A percentile compares a stretch with the other conserved stretches of the same genome.
Evolutionary conservation across 2,329 filamentous ascomycete species (phyloP).

Genomic region (Rhynchosporium agropyri): DNA sequence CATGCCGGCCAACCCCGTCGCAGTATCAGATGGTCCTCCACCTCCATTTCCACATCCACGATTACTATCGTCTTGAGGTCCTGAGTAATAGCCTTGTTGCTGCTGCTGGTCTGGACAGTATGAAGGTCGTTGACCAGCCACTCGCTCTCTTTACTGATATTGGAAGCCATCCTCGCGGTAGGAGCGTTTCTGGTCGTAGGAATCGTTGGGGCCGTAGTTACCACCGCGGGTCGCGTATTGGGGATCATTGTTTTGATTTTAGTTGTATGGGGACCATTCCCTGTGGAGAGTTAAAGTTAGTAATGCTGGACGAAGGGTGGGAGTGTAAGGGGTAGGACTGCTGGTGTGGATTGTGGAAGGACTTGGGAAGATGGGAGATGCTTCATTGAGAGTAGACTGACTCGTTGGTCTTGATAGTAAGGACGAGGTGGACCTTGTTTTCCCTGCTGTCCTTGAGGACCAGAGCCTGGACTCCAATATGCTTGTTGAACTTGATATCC

Average conservation of each 20-base stretch:
- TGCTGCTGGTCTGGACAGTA: constrained; percentile 2
- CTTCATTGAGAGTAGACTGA: not conserved
- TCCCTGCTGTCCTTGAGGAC: constrained; percentile 3
- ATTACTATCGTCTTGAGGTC: not conserved
- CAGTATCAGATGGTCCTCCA: not conserved
- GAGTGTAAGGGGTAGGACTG: not conserved
- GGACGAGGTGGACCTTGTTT: constrained; percentile 7
- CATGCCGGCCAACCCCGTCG: constrained; percentile 7
- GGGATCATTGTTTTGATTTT: not conserved
- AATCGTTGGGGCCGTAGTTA: not conserved
- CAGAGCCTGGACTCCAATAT: constrained; percentile 1
- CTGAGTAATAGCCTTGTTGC: not conserved
- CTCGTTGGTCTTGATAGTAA: constrained; percentile 8
- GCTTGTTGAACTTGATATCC: constrained; percentile 2
- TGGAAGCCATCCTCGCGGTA: constrained; percentile 2
- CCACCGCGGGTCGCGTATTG: not conserved
- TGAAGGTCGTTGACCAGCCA: not conserved
- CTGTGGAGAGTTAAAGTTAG: not conserved
- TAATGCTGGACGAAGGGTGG: not conserved
- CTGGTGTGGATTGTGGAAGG: not conserved
- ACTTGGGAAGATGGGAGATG: not conserved
- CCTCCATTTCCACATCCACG: not conserved
- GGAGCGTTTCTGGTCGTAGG: not conserved
- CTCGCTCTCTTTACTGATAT: not conserved
- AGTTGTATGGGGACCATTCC: constrained; percentile 1